A percentile compares a stretch with the other conserved stretches of the same genome.
phyloP scores from a whole-genome alignment of 768 basidiomycete genomes.

The Mycena amicta region DNA sequence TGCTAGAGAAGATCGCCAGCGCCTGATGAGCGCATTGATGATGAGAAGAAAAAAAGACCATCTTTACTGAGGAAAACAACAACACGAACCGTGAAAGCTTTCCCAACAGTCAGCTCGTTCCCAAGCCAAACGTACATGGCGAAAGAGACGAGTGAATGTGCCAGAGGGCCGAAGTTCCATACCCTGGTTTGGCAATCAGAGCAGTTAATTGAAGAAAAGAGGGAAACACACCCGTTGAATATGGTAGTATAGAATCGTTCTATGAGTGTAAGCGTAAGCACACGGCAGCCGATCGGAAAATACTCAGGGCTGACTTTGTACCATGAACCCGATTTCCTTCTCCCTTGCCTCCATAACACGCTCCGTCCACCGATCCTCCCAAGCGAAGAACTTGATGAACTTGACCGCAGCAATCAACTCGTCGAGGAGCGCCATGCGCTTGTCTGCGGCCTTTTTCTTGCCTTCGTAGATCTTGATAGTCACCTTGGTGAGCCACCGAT shows the following conservation, averaged over 20 bases:
- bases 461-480: slow-evolving; percentile 56
- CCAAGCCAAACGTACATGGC: slow-evolving; percentile 71
- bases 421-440: slow-evolving; percentile 75
- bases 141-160: slow-evolving; percentile 84
- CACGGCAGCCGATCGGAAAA: not conserved
- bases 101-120: slow-evolving; percentile 71
- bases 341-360: slow-evolving; percentile 65
- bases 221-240: not conserved
- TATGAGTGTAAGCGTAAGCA: not conserved
- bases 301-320: slow-evolving; percentile 49
- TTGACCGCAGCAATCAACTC: slow-evolving; percentile 78
- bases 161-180: slow-evolving; percentile 76
- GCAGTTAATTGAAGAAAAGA: slow-evolving; percentile 38
- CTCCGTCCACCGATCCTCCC: slow-evolving; percentile 77
- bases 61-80: too few species aligned
- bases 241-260: not conserved
- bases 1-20: slow-evolving; percentile 83
- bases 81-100: slow-evolving; percentile 76
- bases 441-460: slow-evolving; percentile 63
- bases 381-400: slow-evolving; percentile 85
- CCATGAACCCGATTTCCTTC: slow-evolving; percentile 75
- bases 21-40: slow-evolving; percentile 41
- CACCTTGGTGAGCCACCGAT: slow-evolving; percentile 5
- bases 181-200: too few species aligned
- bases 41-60: not conserved